Evolutionary conservation across 1,139 yeast species (phyloP).

Genomic region (Candida sp.): DNA sequence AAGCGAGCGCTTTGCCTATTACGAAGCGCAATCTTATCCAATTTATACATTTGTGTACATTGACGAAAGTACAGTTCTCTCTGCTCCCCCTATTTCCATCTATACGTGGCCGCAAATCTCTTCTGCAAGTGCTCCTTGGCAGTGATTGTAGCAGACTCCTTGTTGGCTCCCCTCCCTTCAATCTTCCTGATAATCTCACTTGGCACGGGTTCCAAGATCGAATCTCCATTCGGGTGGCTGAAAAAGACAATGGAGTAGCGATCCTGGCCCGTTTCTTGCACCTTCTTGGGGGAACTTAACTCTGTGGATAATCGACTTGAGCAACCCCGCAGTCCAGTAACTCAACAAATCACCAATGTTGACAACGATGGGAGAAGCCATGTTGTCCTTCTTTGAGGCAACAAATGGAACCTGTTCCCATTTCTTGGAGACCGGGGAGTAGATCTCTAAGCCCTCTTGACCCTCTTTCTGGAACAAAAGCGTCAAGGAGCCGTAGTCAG

Average conservation of each 20-base stretch:
- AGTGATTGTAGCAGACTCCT: conserved; percentile 44
- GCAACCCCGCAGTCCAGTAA: conserved; percentile 79
- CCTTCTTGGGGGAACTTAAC: conserved; percentile 60
- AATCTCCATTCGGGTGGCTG: conserved; percentile 76
- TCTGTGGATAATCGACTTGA: conserved; percentile 75
- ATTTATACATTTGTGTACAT: too few relatives aligned
- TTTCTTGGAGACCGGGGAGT: conserved; percentile 51
- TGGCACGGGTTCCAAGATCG: conserved; percentile 73
- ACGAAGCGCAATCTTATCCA: too few relatives aligned
- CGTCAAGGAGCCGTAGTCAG: conserved; percentile 81
- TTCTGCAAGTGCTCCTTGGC: conserved; percentile 70
- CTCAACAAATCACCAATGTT: conserved; percentile 80
- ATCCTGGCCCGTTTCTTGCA: conserved; percentile 61
- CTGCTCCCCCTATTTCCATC: conserved; percentile 19
- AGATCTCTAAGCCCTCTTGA: conserved; percentile 76
- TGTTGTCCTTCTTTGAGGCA: conserved; percentile 29
- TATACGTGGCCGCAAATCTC: conserved; percentile 71
- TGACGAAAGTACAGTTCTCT: too few relatives aligned
- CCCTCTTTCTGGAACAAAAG: conserved; percentile 69
- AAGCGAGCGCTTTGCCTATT: too few relatives aligned
- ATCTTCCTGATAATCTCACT: conserved; percentile 50
- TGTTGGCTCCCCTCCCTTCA: conserved; percentile 53
- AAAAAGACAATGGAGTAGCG: conserved; percentile 84
- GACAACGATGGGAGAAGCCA: conserved; percentile 70
- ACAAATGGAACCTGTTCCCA: conserved; percentile 73